Base-by-base conservation (phyloP, 2,329 filamentous ascomycete genomes). In the Aspergillus uvarum region DNA sequence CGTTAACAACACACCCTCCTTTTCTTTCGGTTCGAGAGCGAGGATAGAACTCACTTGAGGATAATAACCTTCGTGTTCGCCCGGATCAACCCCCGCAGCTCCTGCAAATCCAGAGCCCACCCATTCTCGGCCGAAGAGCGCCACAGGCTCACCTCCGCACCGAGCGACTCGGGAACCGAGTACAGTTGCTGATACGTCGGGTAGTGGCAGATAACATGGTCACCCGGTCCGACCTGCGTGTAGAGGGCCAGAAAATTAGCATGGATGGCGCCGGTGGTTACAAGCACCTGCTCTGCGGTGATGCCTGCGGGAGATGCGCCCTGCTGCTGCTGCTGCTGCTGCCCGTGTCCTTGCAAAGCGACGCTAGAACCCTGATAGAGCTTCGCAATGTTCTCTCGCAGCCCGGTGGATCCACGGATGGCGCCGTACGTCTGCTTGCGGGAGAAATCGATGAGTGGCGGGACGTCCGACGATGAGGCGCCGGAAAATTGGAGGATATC, bases 101-200 rank as follows among this genome's bases (percentile, higher is more conserved):
- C 87, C 5, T 84, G 80, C 14, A 91, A 73, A 63, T 91, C 82
- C 0, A 90, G 85, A 6, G 88, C 76, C 79, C 88, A 95, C 16
- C 83, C 81, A 52, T 90, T 83, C 22, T 86, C 80, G 44, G 84
- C 81, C 52, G 82, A 83, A 8, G 91, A 81, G 70, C 85, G 86
- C 92, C 92, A 96, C 11, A 94, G 74, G 47, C 87, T 87, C 16
- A 96, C 89, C 60, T 91, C 85, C 1, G 90, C 91, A 0, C 92
- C 91, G 5, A 96, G 77, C 42, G 87, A 89, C 65, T 82, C 81
- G 0, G 92, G 91, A 0, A 96, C 85, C 10, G 86, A 81, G 70
- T 94, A 95, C 1, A 96, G 82, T 68, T 95, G 91, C 73, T 95
- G 90, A 69, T 95, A 96, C 0, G 91, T 94, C 12, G 92, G 92